These are phyloP conservation scores for Pichia sp. DNA, from an alignment of 1,139 yeast species.

Conservation along the genomic window DNA sequence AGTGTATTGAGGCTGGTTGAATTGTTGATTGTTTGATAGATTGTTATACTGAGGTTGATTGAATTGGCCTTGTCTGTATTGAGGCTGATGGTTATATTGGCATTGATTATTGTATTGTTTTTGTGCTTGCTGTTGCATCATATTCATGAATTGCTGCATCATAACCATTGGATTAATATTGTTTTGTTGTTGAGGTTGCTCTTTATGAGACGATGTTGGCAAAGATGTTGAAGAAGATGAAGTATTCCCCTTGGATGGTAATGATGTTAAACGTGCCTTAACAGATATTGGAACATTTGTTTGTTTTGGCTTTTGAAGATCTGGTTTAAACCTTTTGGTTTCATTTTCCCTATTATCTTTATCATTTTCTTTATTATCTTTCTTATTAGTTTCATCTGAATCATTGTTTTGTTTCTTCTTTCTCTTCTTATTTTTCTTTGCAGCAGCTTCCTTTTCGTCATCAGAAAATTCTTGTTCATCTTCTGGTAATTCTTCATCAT, in stretches of 20 bases:
- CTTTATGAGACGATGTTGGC: neutral
- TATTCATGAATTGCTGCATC: conserved; percentile 16
- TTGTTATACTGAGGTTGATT: neutral
- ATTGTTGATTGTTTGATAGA: conserved; percentile 5
- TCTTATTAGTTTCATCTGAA: conserved; percentile 17
- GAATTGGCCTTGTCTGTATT: neutral
- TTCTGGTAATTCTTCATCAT: conserved; percentile 89
- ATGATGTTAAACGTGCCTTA: conserved; percentile 24
- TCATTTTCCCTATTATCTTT: conserved; percentile 1
- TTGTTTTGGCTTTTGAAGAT: neutral
- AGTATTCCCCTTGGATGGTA: conserved; percentile 15
- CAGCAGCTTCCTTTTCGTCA: conserved; percentile 73
- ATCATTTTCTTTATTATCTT: conserved; percentile 16
- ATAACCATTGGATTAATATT: conserved; percentile 8
- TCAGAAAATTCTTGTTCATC: conserved; percentile 95
- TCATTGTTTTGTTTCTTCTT: conserved; percentile 29
- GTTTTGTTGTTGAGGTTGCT: neutral
- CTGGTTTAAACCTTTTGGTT: neutral
- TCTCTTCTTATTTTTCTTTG: conserved; percentile 53
- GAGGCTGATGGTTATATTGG: conserved; percentile 9
- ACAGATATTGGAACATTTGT: conserved; percentile 13
- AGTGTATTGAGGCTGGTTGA: conserved; percentile 13
- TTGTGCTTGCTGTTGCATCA: conserved; percentile 12
- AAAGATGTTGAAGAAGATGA: neutral
- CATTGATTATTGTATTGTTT: conserved; percentile 13